Base-by-base conservation (phyloP, 2,329 filamentous ascomycete genomes). In the Cytospora paraplurivora region DNA sequence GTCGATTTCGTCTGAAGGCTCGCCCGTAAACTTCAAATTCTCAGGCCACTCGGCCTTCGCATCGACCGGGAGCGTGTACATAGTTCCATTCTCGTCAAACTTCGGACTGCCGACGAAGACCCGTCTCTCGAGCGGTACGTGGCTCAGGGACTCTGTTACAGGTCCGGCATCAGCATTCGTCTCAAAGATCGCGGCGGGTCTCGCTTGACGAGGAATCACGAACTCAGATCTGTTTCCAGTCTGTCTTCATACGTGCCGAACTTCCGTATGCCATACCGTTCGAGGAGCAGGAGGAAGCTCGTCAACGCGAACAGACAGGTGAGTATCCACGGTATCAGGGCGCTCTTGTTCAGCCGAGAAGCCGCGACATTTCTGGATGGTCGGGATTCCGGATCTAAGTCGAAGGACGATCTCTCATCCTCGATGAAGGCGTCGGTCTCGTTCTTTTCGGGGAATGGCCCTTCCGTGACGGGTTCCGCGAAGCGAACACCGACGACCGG, bases 221-320 rank as follows among this genome's bases (percentile, higher is more conserved):
- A 56, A 66, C 64, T 60, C 38, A 66, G 44, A 19, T 66, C 64
- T 34, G 64, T 66, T 5, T 50, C 34, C n/a, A 66, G 21, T 27
- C 41, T 59, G 49, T 56, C 62, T 53, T 66, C 64, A 33, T 66
- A 66, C 4, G 64, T 60, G n/a, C 64, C 64, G 35, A 64, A 66
- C 44, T 60, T 59, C 11, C 57, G 41, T 15, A 56, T 61, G 1
- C 59, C 64, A 37, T 62, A 62, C 2, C 64, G 54, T 32, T 66
- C 61, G n/a, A 66, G 62, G 4, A 66, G 64, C 33, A 66, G 32
- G 38, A 66, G 50, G 27, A 66, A 64, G 13, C 61, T 64, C 7
- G 64, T 66, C 34, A 62, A 55, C 3, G 64, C 64, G 41, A 66
- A 66, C 41, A 66, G 47, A 38, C 64, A 61, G 7, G 64, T 62